These are phyloP conservation scores for Saccharomycopsis fermentans DNA, from an alignment of 805 yeast genomes.

Conservation along the genomic window DNA sequence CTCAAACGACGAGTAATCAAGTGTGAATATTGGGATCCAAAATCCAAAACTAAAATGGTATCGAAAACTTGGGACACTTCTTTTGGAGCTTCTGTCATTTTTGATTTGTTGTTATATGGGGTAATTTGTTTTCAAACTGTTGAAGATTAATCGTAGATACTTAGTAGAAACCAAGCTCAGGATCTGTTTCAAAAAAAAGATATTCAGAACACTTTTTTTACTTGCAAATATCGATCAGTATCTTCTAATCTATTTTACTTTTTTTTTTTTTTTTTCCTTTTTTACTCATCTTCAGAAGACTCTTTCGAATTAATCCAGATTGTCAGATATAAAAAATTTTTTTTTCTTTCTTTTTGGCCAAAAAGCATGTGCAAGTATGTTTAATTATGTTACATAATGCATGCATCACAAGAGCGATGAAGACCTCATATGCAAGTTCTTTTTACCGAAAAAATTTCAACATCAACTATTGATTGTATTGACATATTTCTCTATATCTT, in stretches of 20 bases:
- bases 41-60: conserved; percentile 94
- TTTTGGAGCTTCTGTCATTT: conserved; percentile 5
- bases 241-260: not conserved
- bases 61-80: conserved; percentile 85
- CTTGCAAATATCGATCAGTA: no score
- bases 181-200: no score
- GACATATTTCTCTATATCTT: no score
- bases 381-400: no score
- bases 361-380: no score
- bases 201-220: no score
- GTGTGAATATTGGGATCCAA: conserved; percentile 97
- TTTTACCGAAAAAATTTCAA: no score
- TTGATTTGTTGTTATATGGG: not conserved
- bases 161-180: no score
- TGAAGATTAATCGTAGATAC: no score
- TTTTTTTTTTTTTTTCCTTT: not conserved
- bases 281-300: not conserved
- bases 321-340: not conserved
- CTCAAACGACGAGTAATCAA: conserved; percentile 93
- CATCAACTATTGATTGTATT: no score
- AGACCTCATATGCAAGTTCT: no score
- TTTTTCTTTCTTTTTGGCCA: not conserved
- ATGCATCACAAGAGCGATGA: no score
- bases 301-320: not conserved
- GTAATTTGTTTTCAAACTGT: not conserved